Evolutionary conservation across 106 monocot genomes (phyloP).

Genomic region (Acorus calamus): DNA sequence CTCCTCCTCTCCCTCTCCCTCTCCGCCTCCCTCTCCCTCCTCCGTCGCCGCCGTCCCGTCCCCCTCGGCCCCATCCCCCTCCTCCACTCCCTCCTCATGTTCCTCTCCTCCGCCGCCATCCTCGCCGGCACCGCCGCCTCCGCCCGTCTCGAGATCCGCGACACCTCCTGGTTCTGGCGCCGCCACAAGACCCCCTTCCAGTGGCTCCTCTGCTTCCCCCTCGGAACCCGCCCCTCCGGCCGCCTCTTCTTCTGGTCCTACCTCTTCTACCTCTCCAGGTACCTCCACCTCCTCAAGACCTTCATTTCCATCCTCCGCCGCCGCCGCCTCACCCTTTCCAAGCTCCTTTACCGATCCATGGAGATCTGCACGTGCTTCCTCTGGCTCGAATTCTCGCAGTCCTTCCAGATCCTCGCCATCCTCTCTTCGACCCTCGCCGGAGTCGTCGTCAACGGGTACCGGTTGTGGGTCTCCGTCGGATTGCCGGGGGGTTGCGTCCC

Average conservation of each 20-base stretch:
- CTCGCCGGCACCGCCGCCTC: constrained; percentile 76
- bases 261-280: constrained; percentile 79
- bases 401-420: constrained; percentile 79
- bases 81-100: constrained; percentile 67
- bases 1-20: constrained; percentile 28
- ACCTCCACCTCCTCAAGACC: constrained; percentile 61
- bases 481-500: constrained; percentile 34
- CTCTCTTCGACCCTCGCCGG: constrained; percentile 57
- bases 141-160: constrained; percentile 62
- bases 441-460: constrained; percentile 64
- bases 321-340: constrained; percentile 16
- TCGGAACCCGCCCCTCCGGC: constrained; percentile 76
- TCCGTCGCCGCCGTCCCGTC: constrained; percentile 41
- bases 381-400: constrained; percentile 99
- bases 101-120: constrained; percentile 49
- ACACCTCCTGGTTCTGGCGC: constrained; percentile 55
- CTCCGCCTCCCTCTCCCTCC: constrained; percentile 31
- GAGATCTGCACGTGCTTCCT: constrained; percentile 74
- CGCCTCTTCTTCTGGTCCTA: constrained; percentile 98
- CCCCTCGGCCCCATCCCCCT: constrained; percentile 90
- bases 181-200: constrained; percentile 51
- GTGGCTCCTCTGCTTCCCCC: constrained; percentile 94
- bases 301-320: constrained; percentile 63
- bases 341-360: constrained; percentile 42
- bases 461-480: constrained; percentile 82